These are phyloP conservation scores for Tanacetum coccineum DNA, from an alignment of 129 eudicot species.

Conservation along the genomic window DNA sequence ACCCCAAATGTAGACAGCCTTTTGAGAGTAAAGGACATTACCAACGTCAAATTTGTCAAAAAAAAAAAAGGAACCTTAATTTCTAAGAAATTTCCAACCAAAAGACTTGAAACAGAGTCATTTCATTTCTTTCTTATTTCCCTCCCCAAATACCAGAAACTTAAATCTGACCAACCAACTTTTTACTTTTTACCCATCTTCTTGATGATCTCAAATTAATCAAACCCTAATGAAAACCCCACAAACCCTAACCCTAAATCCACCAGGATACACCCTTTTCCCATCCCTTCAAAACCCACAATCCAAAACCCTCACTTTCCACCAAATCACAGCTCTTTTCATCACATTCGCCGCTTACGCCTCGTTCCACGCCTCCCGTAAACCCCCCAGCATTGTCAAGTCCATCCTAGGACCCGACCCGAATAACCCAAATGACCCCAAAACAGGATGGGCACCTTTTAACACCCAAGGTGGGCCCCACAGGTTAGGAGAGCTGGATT, in stretches of 20 bases:
- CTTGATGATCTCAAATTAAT: conserved; percentile 8
- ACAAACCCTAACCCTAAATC: conserved; percentile 29
- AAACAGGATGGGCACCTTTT: conserved; percentile 90
- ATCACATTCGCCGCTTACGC: conserved; percentile 88
- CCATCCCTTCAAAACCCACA: conserved; percentile 43
- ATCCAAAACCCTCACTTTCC: conserved; percentile 54
- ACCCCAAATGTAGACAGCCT: too few species aligned
- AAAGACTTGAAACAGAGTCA: too few species aligned
- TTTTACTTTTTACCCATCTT: conserved; percentile 2
- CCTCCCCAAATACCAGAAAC: conserved; percentile 29
- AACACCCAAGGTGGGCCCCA: conserved; percentile 71
- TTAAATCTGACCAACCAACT: conserved; percentile 12
- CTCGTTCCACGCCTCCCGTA: conserved; percentile 96
- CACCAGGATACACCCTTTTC: conserved; percentile 52
- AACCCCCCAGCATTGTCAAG: conserved; percentile 97
- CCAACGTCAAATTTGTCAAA: too few species aligned
- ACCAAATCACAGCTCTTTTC: conserved; percentile 55
- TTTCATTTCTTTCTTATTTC: conserved; percentile 4
- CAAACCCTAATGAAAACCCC: conserved; percentile 35
- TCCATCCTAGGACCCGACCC: conserved; percentile 55
- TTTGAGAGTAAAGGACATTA: too few species aligned
- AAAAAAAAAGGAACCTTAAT: too few species aligned
- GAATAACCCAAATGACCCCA: conserved; percentile 18
- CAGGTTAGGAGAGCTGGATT: conserved; percentile 94
- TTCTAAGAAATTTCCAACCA: conserved; percentile 4